Base-by-base conservation (phyloP, 345 rosid genomes). In the Clausena lansium region DNA sequence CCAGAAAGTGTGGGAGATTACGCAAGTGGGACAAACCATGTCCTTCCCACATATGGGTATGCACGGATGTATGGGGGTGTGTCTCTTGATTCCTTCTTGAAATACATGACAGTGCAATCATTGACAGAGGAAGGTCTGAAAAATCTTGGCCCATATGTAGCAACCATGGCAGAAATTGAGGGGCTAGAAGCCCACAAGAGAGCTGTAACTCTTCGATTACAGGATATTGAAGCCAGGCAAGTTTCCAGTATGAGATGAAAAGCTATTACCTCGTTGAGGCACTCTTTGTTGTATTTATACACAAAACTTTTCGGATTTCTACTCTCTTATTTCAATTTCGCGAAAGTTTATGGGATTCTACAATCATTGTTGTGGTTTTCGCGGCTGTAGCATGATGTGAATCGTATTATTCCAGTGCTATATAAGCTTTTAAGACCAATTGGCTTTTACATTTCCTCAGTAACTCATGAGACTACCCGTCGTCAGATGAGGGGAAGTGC, bases 1-100 rank as follows among this genome's bases (percentile, higher is more conserved):
- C 98, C 99, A 2, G 97, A 94, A 84, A 96, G 99, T 61, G 97
- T 94, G 52, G 99, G 98, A 60, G 97, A 96, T 80, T 94, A 96
- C 78, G 99, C 98, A 2, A 96, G 98, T 4, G 98, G 97, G 35
- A 95, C 96, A 79, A 93, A 95, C 83, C 95, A 90, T 41, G 97
- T 92, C 76, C 92, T 92, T 80, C 99, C 97, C 7, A 94, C 97
- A 0, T 96, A 96, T 54, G 98, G 98, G 8, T 94, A 92, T 81
- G 98, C 98, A 9, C 86, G 95, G 66, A 92, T 96, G 98, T 94
- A 91, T 33, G 90, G 99, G 2, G 98, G 99, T 17, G 89, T 96
- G 70, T 94, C 97, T 6, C 89, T 95, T 0, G 97, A 93, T 76
- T 95, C 98, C 11, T 96, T 96, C 87, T 81, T 91, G 25, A 94